These are phyloP conservation scores for Xylariaceae sp. DNA, from an alignment of 2,329 filamentous ascomycete species.

Conservation along the genomic window DNA sequence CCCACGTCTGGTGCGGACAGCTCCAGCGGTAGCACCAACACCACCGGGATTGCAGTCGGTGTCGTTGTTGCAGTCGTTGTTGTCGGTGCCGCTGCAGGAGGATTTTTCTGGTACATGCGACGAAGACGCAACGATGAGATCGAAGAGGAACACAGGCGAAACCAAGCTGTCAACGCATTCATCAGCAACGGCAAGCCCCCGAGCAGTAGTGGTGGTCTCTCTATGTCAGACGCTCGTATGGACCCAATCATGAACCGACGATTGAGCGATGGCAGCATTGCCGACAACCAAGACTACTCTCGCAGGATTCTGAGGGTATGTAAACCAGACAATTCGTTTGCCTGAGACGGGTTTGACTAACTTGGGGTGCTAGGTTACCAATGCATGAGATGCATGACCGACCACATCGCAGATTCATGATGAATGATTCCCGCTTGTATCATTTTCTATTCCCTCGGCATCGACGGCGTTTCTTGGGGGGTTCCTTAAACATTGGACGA, in stretches of 20 bases:
- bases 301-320: slow-evolving; percentile 89
- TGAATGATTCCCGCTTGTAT: slow-evolving; percentile 28
- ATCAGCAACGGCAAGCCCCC: slow-evolving; percentile 62
- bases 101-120: slow-evolving; percentile 68
- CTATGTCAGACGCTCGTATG: slow-evolving; percentile 76
- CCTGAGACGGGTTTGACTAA: slow-evolving; percentile 6
- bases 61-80: slow-evolving; percentile 80
- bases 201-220: slow-evolving; percentile 58
- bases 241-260: slow-evolving; percentile 83
- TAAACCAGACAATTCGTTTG: slow-evolving; percentile 10
- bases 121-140: slow-evolving; percentile 71
- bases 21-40: slow-evolving; percentile 48
- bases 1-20: slow-evolving; percentile 14
- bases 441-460: slow-evolving; percentile 27
- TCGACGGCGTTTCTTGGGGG: slow-evolving; percentile 31
- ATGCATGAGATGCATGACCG: slow-evolving; percentile 26
- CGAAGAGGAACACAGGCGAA: slow-evolving; percentile 80
- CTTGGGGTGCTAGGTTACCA: slow-evolving; percentile 26
- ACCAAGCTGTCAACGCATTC: slow-evolving; percentile 74
- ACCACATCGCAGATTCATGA: slow-evolving; percentile 27
- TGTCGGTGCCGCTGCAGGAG: slow-evolving; percentile 62
- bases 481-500: slow-evolving; percentile 27
- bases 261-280: slow-evolving; percentile 92
- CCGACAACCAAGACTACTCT: slow-evolving; percentile 95
- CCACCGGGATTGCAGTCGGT: slow-evolving; percentile 81